phyloP scores from a whole-genome alignment of 2,329 filamentous ascomycete genomes.

The Claviceps sp. region DNA sequence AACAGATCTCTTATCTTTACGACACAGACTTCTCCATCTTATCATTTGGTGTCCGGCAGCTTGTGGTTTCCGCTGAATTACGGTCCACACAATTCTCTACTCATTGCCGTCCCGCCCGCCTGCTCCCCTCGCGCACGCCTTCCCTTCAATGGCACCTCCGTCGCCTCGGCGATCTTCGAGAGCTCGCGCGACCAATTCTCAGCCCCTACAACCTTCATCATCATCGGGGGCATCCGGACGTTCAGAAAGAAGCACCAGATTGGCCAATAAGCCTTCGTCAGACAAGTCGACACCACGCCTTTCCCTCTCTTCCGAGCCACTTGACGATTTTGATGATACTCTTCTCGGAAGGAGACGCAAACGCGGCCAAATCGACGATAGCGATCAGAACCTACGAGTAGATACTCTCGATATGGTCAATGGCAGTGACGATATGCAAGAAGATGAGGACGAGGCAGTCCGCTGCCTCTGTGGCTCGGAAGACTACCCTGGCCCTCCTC shows the following conservation, averaged over 20 bases:
- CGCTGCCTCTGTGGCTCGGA: slow-evolving; percentile 89
- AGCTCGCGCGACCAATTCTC: slow-evolving; percentile 67
- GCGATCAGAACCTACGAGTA: slow-evolving; percentile 28
- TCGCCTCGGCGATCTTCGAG: slow-evolving; percentile 82
- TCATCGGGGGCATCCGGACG: slow-evolving; percentile 69
- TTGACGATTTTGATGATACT: slow-evolving; percentile 55
- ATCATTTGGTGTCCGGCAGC: background rate
- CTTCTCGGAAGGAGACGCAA: slow-evolving; percentile 68
- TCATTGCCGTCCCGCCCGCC: slow-evolving; percentile 14
- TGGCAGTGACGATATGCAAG: slow-evolving; percentile 56
- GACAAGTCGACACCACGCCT: slow-evolving; percentile 64
- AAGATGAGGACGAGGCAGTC: slow-evolving; percentile 83
- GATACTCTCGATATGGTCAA: slow-evolving; percentile 41
- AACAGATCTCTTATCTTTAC: background rate
- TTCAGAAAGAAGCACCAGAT: slow-evolving; percentile 59
- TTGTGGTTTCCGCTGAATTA: background rate
- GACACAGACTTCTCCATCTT: background rate
- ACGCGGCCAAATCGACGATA: slow-evolving; percentile 54
- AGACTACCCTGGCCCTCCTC: slow-evolving; percentile 80
- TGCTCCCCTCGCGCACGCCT: slow-evolving; percentile 11
- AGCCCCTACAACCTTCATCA: slow-evolving; percentile 64
- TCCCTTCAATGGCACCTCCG: slow-evolving; percentile 44
- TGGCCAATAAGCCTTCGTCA: slow-evolving; percentile 58
- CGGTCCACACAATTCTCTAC: background rate
- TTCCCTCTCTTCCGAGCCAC: slow-evolving; percentile 57